These are phyloP conservation scores for Ocimum tenuiflorum DNA, from an alignment of 257 asterid species.

Conservation along the genomic window DNA sequence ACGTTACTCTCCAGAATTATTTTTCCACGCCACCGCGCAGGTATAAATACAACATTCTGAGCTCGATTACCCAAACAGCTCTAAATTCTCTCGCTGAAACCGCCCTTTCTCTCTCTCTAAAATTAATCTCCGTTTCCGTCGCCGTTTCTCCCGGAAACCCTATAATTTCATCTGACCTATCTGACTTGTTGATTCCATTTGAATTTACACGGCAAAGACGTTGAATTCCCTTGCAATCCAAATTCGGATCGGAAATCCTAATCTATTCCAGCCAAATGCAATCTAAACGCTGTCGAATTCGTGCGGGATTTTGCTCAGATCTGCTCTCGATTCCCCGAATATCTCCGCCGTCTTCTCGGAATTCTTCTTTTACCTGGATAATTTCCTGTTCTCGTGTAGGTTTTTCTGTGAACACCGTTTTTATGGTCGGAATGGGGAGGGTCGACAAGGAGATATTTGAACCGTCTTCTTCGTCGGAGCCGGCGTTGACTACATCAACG, in stretches of 20 bases:
- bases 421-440: slow-evolving; percentile 57
- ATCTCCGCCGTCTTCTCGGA: background rate
- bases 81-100: slow-evolving; percentile 11
- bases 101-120: slow-evolving; percentile 14
- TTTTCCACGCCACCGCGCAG: background rate
- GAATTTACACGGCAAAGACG: background rate
- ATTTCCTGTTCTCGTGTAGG: background rate
- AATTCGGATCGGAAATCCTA: slow-evolving; percentile 9
- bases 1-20: background rate
- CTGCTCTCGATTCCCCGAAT: slow-evolving; percentile 8
- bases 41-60: slow-evolving; percentile 5
- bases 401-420: background rate
- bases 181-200: slow-evolving; percentile 11
- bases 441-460: slow-evolving; percentile 36
- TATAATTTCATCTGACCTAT: slow-evolving; percentile 21
- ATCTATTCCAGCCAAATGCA: slow-evolving; percentile 4
- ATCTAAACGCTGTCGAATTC: background rate
- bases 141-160: slow-evolving; percentile 26
- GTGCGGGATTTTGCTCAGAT: slow-evolving; percentile 13
- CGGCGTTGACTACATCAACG: slow-evolving; percentile 62
- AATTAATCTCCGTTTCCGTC: slow-evolving; percentile 2
- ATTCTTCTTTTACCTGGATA: background rate
- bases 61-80: background rate
- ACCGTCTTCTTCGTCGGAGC: slow-evolving; percentile 38
- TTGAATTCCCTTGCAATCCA: slow-evolving; percentile 20